phyloP scores from a whole-genome alignment of 1,139 yeast species.

The Saccharomyces hybrid region DNA sequence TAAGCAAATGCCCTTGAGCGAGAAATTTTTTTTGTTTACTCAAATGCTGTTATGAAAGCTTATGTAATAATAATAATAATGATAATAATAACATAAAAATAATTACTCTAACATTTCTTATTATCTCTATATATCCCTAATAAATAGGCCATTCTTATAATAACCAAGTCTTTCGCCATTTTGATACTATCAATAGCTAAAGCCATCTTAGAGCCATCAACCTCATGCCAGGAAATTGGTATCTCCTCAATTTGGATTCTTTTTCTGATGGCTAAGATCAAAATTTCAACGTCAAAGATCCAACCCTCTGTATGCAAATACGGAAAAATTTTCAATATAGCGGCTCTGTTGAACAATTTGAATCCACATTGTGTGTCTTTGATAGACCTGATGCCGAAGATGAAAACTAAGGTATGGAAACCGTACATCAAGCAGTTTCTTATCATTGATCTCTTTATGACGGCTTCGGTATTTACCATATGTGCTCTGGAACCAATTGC shows the following conservation, averaged over 20 bases:
- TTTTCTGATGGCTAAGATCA: slow-evolving; percentile 71
- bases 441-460: slow-evolving; percentile 80
- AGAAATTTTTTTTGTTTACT: background rate
- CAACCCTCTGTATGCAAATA: slow-evolving; percentile 94
- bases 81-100: background rate
- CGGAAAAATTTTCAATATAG: slow-evolving; percentile 66
- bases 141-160: slow-evolving; percentile 80
- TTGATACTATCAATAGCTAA: slow-evolving; percentile 82
- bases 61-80: slow-evolving; percentile 3
- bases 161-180: slow-evolving; percentile 94
- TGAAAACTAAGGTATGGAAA: slow-evolving; percentile 71
- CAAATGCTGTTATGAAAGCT: background rate
- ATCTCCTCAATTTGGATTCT: slow-evolving; percentile 61
- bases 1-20: background rate
- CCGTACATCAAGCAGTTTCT: slow-evolving; percentile 92
- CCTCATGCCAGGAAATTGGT: slow-evolving; percentile 94
- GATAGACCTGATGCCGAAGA: slow-evolving; percentile 81
- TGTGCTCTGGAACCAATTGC: slow-evolving; percentile 95
- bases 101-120: slow-evolving; percentile 6
- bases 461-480: slow-evolving; percentile 94
- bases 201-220: slow-evolving; percentile 89
- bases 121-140: slow-evolving; percentile 64
- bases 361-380: slow-evolving; percentile 97
- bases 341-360: slow-evolving; percentile 71
- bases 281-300: slow-evolving; percentile 93